Evolutionary conservation across 139 green algal genomes (phyloP).

Genomic region (Tetratostichococcus sp.): DNA sequence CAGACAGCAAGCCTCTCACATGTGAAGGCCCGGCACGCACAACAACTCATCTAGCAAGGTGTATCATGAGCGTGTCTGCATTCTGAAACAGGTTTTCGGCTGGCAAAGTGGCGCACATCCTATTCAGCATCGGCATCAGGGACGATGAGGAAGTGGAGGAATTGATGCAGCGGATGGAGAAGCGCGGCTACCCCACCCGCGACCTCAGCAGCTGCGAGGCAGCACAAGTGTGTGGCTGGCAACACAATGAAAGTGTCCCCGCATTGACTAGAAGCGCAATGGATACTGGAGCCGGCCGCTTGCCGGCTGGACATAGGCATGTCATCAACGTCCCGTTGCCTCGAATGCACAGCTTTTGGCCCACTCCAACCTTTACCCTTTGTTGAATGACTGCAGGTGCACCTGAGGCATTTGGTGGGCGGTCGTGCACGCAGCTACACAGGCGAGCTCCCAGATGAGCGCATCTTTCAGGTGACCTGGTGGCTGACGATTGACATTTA

Average conservation of each 20-base stretch:
- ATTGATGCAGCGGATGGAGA: constrained; percentile 62
- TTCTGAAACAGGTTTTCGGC: not conserved
- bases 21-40: too few species aligned
- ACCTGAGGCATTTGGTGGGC: constrained; percentile 90
- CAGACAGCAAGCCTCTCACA: too few species aligned
- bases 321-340: too few species aligned
- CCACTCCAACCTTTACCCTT: too few species aligned
- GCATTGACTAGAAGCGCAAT: too few species aligned
- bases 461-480: constrained; percentile 59
- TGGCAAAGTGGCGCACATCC: constrained; percentile 45
- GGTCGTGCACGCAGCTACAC: constrained; percentile 65
- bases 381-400: constrained; percentile 50
- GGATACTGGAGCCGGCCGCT: too few species aligned
- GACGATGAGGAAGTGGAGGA: constrained; percentile 30
- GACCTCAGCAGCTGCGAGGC: constrained; percentile 72
- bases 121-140: constrained; percentile 61
- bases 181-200: constrained; percentile 48
- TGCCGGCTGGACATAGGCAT: not conserved
- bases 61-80: not conserved
- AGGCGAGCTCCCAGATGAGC: constrained; percentile 65
- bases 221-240: constrained; percentile 51
- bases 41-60: too few species aligned
- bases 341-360: too few species aligned
- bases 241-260: too few species aligned
- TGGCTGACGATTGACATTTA: too few species aligned